Base-by-base conservation (phyloP, 345 rosid genomes). In the Trapa incisa region DNA sequence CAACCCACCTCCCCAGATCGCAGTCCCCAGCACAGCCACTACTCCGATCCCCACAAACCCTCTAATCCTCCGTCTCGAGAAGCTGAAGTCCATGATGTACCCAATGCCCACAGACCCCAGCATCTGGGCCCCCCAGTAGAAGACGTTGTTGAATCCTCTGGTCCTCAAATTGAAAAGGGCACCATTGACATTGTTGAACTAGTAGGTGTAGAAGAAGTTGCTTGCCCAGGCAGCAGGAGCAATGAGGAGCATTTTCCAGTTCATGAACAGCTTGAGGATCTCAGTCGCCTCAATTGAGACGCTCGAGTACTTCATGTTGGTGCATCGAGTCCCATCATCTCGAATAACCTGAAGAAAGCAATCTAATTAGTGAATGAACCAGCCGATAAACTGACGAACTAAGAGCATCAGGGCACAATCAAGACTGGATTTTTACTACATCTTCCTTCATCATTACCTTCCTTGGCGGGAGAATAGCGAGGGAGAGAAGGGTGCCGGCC, bases 51-150 rank as follows among this genome's bases (percentile, higher is more conserved):
- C 98, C 35, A 85, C 66, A 65, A 82, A 84, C 0, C 96, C 98
- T 67, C 97, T 82, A 2, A 4, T 80, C 73, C 94, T 81, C 71
- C 96, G 72, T 29, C 89, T 85, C 65, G 79, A 39, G 75, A 84
- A 88, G 70, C 96, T 90, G 76, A 93, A 90, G 67, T 93, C 98
- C 82, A 93, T 69, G 1, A 84, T 14, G 17, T 82, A 88, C 0
- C 97, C 94, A n/a, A 93, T 83, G 11, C 78, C 85, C 0, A 80
- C 52, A 0, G 97, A 90, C 1, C 98, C 98, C 53, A 77, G 17
- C 97, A 92, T 92, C 78, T 89, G 97, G 0, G 97, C 97, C 16
- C 91, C 98, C 96, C 98, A 93, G 13, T 93, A 90, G 65, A 90
- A 93, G 33, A 87, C 88, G 33, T 90, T 93, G 83, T 88, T 93